Evolutionary conservation across 805 yeast species (phyloP), one percentile per base, ranked within the genome.

Genomic region (Starmerella davenportii): DNA sequence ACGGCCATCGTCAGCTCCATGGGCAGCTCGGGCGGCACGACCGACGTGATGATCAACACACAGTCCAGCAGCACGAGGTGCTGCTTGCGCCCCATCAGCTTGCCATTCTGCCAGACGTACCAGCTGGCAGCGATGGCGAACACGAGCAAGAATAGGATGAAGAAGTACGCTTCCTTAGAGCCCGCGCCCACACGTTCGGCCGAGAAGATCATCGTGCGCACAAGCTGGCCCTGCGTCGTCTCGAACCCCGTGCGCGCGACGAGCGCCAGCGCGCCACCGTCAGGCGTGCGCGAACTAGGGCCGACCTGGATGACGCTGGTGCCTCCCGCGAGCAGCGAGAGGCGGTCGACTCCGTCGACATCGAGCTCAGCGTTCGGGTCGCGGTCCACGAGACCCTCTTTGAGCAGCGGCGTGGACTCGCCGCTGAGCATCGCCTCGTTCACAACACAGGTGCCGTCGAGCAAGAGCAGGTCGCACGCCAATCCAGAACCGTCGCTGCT

Each of bases 1-100:
- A 90, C 98, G 43, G 98, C 96, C 87, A 90, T 77, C 13, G 98
- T 90, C 51, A 90, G 70, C 65, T 90, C 98, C 96, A 90, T 90
- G 42, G 98, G 98, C 50, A 90, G 69, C 63, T 90, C 98, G 32
- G 98, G 98, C 28, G 98, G 98, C 30, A 90, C 98, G 46, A 90
- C 98, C 37, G 96, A 85, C 16, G 98, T 90, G 51, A 90, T 72
- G 51, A 90, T 92, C 54, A 90, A 71, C 47, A 90, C 79, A 74
- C 98, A 90, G 61, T 90, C 96, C 54, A 90, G 69, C 48, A 90
- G 76, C 58, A 90, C 70, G 61, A 87, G 87, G 39, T 93, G 79
- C 60, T 87, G 93, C 51, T 81, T 72, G 63, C 98, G 79, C 53
- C 95, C 96, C 81, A 81, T 77, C 57, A 70, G 76, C 19, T 93